Evolutionary conservation across 768 basidiomycete genomes (phyloP), one percentile per base, ranked within the genome.

Genomic region (Tricholomella constricta): DNA sequence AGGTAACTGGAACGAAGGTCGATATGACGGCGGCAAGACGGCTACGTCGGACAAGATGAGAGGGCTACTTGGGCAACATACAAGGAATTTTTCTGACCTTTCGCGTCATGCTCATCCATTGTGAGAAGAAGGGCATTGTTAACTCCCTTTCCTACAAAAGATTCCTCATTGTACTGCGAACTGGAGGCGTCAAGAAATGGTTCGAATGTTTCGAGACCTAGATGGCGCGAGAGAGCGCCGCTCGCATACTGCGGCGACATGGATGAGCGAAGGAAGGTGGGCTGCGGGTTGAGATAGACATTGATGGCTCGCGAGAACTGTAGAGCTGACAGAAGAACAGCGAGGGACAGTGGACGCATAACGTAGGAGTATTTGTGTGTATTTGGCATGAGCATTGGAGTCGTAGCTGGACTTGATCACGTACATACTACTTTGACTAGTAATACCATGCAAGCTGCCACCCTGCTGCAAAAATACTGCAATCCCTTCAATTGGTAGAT

Each of bases 131-230:
- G 55, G 1, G 72, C 79, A 64, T 77, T 80, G 25, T 65, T 75
- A 20, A 69, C 45, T 0, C 83, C 86, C 52, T 79, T 66, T 41
- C 81, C 88, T 17, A 90, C 81, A 58, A 91, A 84, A 2, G 67
- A 35, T 38, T 77, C 71, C 43, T 80, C 76, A 32, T 59, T 63
- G 52, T 69, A 55, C 41, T 59, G 61, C 55, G 60, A 48, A 25
- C 65, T 56, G 29, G 71, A 71, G 46, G 70, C 64, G 54, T 73
- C 72, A 47, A 59, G 69, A 25, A 83, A 65, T 22, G 73, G 69
- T 62, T 88, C 85, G 58, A 85, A 84, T 17, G 69, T 69, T 60
- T 90, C 89, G 5, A 90, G 77, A n/a, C 85, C 83, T 10, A 91
- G 78, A 65, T 91, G 88, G 48, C 79, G 81, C 17, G 87, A 80